Evolutionary conservation across 305 asterid genomes (phyloP).

Genomic region (Andrographis paniculata): DNA sequence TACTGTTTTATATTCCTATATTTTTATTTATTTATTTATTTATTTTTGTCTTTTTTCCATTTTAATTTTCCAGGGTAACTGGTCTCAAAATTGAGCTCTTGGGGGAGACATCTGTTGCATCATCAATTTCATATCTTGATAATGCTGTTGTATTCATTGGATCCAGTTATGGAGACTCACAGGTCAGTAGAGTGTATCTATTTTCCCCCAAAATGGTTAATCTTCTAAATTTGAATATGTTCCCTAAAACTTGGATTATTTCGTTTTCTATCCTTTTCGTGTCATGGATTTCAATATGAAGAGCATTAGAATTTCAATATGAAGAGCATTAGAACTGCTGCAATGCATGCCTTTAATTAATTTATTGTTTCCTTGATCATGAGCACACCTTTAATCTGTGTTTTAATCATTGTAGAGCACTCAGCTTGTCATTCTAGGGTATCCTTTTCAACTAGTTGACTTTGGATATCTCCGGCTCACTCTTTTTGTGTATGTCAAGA

Average conservation of each 20-base stretch:
- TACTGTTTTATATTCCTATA: conserved; percentile 17
- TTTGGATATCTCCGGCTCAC: too few relatives aligned
- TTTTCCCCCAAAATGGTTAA: too few relatives aligned
- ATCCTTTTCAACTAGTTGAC: not conserved
- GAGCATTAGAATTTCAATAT: too few relatives aligned
- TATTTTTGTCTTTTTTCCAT: too few relatives aligned
- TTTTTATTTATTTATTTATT: too few relatives aligned
- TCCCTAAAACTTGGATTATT: too few relatives aligned
- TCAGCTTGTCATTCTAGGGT: not conserved
- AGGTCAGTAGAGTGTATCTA: conserved; percentile 36
- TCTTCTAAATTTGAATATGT: too few relatives aligned
- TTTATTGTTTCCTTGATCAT: not conserved
- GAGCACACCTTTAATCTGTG: not conserved
- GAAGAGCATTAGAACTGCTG: too few relatives aligned
- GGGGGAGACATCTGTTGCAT: conserved; percentile 95
- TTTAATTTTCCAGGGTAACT: conserved; percentile 50
- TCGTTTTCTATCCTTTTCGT: too few relatives aligned
- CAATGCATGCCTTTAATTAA: too few relatives aligned
- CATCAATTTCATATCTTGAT: conserved; percentile 92
- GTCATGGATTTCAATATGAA: too few relatives aligned
- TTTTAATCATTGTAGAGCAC: not conserved
- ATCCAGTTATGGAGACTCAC: conserved; percentile 97
- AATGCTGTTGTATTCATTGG: conserved; percentile 90
- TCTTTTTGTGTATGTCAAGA: too few relatives aligned
- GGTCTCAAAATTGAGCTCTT: conserved; percentile 93